phyloP scores from a whole-genome alignment of 2,329 filamentous ascomycete genomes.

The Ilyonectria sp. region DNA sequence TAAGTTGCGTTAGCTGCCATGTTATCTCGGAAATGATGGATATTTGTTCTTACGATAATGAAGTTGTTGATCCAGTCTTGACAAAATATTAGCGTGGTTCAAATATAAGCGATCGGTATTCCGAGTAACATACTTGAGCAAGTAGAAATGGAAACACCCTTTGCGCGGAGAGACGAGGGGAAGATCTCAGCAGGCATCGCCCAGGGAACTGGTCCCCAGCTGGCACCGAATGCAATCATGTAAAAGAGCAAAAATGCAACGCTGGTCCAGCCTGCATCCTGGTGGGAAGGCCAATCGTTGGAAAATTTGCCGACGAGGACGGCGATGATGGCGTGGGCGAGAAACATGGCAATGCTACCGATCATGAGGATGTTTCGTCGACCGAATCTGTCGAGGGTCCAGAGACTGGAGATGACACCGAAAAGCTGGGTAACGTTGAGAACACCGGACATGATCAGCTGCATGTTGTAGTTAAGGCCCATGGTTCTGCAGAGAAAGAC shows the following conservation, averaged over 20 bases:
- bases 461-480: constrained; percentile 59
- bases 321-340: constrained; percentile 47
- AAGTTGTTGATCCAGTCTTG: constrained; percentile 74
- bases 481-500: constrained; percentile 53
- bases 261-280: constrained; percentile 47
- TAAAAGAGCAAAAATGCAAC: constrained; percentile 62
- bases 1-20: constrained; percentile 17
- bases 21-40: not conserved
- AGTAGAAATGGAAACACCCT: constrained; percentile 73
- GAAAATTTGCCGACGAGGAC: constrained; percentile 47
- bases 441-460: constrained; percentile 52
- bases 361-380: constrained; percentile 45
- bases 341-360: constrained; percentile 47
- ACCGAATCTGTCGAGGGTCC: constrained; percentile 55
- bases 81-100: not conserved
- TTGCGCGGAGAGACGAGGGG: constrained; percentile 72
- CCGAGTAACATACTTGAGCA: constrained; percentile 58
- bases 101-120: accelerated
- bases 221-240: constrained; percentile 72
- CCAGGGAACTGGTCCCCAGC: constrained; percentile 69
- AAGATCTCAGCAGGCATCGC: constrained; percentile 71
- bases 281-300: constrained; percentile 44
- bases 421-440: constrained; percentile 50
- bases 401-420: constrained; percentile 61
- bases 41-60: constrained; percentile 58